phyloP scores from a whole-genome alignment of 306 rosid species.

The Begonia loranthoides region DNA sequence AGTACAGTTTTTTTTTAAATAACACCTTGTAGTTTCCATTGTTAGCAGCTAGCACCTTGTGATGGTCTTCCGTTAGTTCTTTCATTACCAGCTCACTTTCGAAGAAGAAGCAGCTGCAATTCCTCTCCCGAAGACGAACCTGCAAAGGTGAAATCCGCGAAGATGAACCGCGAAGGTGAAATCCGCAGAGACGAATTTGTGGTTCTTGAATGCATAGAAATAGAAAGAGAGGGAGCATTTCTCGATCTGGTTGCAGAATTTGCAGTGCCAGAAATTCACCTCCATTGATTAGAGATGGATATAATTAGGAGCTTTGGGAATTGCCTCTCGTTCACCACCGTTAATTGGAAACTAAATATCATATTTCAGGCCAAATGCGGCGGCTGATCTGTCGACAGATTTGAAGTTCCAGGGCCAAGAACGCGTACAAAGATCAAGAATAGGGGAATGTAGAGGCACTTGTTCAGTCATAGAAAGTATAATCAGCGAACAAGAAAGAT shows the following conservation, averaged over 20 bases:
- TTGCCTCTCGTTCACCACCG: conserved; percentile 78
- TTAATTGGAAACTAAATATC: conserved; percentile 72
- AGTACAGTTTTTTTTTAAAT: no score
- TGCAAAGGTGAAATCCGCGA: no score
- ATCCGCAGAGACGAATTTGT: no score
- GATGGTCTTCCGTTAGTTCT: no score
- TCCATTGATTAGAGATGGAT: conserved; percentile 27
- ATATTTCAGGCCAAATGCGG: conserved; percentile 76
- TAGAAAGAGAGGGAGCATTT: conserved; percentile 17
- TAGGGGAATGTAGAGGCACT: conserved; percentile 28
- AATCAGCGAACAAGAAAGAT: not conserved
- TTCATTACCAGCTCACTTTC: no score
- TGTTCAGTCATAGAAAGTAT: conserved; percentile 1
- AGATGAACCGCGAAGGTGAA: no score
- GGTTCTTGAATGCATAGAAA: conserved; percentile 18
- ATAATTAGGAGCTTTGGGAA: conserved; percentile 69
- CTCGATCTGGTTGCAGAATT: conserved; percentile 46
- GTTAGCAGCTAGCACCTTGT: no score
- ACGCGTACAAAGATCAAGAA: conserved; percentile 72
- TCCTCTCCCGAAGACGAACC: no score
- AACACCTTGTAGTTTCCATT: no score
- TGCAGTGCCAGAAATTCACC: conserved; percentile 59
- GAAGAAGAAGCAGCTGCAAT: no score
- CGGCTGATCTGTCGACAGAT: conserved; percentile 89
- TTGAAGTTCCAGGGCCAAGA: conserved; percentile 89